Percentiles rank a stretch among this genome's conserved stretches.
These are phyloP conservation scores for Porphyra umbilicalis DNA, from an alignment of 31 red algal genomes.

Conservation along the genomic window DNA sequence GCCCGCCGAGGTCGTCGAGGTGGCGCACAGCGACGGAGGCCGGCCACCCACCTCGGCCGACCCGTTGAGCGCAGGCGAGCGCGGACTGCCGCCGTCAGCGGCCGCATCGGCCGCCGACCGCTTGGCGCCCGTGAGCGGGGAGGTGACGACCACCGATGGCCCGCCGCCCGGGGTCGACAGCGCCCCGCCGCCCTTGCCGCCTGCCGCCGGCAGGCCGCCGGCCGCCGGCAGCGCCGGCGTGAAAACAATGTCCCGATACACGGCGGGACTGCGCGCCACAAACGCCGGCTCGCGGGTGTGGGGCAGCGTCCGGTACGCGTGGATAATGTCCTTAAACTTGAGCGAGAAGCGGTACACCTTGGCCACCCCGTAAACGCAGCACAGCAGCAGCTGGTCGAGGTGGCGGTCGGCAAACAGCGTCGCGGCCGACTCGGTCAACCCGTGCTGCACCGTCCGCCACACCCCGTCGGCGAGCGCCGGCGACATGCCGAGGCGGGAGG, in stretches of 20 bases:
- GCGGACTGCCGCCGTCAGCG: background rate
- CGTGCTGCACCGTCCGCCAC: constrained; percentile 38
- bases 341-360: constrained; percentile 18
- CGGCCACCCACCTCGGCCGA: background rate
- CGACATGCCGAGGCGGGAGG: constrained; percentile 15
- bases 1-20: background rate
- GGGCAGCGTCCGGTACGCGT: constrained; percentile 16
- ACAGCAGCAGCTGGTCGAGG: constrained; percentile 47
- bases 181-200: background rate
- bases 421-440: constrained; percentile 18
- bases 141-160: background rate
- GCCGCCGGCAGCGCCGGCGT: background rate
- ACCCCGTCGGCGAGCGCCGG: constrained; percentile 1
- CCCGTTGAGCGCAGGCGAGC: background rate
- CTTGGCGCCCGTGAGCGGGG: background rate
- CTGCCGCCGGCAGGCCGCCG: background rate
- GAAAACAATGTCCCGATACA: constrained; percentile 22
- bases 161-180: background rate
- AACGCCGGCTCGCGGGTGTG: constrained; percentile 42
- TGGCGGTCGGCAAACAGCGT: constrained; percentile 29
- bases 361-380: constrained; percentile 47
- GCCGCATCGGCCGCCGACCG: background rate
- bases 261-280: background rate
- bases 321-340: constrained; percentile 34
- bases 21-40: background rate